These are phyloP conservation scores for Graphilbum fragrans DNA, from an alignment of 2,329 filamentous ascomycete species.

Conservation along the genomic window DNA sequence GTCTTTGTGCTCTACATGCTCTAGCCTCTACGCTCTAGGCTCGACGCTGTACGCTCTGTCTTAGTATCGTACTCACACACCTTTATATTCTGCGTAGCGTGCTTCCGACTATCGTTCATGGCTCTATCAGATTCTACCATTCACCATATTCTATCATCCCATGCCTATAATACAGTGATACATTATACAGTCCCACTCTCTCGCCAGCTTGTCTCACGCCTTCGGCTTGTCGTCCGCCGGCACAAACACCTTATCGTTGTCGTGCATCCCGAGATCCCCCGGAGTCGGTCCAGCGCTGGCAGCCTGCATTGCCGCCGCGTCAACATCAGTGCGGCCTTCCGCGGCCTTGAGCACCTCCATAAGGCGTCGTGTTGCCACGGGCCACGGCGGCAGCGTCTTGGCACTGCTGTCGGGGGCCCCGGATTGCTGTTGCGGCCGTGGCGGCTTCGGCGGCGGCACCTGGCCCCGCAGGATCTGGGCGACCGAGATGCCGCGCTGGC, in stretches of 20 bases:
- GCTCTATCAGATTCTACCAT: too few relatives aligned
- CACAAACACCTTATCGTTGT: background rate
- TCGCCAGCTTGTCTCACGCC: background rate
- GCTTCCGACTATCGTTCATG: too few relatives aligned
- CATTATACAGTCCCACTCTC: too few relatives aligned
- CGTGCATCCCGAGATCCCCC: slow-evolving; percentile 3
- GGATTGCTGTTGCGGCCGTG: background rate
- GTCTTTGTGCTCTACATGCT: too few relatives aligned
- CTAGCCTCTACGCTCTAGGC: too few relatives aligned
- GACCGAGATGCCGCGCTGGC: slow-evolving; percentile 18
- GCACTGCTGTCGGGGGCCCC: background rate
- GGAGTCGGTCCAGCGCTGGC: slow-evolving; percentile 4
- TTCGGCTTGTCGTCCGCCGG: background rate
- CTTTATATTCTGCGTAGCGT: too few relatives aligned
- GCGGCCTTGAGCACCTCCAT: slow-evolving; percentile 12
- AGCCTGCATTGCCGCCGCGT: slow-evolving; percentile 3
- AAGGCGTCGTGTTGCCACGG: slow-evolving; percentile 7
- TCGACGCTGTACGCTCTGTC: too few relatives aligned
- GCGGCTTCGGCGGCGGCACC: slow-evolving; percentile 6
- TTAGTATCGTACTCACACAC: too few relatives aligned
- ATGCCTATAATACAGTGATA: too few relatives aligned
- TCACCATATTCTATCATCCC: too few relatives aligned
- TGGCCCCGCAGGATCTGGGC: slow-evolving; percentile 9
- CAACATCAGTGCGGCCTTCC: slow-evolving; percentile 9
- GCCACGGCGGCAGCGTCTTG: slow-evolving; percentile 2